Evolutionary conservation across 1,139 yeast genomes (phyloP), one percentile per base, ranked within the genome.

Genomic region (Debaryomyces sp.): DNA sequence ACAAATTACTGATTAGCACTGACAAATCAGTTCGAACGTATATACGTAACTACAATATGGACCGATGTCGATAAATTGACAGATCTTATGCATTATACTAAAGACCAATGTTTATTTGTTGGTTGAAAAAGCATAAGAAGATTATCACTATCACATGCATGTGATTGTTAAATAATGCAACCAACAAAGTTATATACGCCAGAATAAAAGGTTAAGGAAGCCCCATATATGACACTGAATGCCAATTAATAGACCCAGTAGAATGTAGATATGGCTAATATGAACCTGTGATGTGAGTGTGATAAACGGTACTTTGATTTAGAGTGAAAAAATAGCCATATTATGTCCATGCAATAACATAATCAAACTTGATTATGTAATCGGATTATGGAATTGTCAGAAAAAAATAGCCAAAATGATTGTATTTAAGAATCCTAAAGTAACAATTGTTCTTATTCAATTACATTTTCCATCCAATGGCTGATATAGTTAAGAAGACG

Each of bases 381-480:
- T 12, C 38, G 1, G 38, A 35, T 22, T 41, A 41, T 41, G 24
- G 37, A 26, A 41, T 27, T 21, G 35, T 30, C 27, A 41, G 29
- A 32, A 41, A 40, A 37, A 39, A 41, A 41, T 23, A 27, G 35
- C 10, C 43, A 41, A 32, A 32, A 21, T 35, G 38, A 35, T 35
- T 35, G 26, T 22, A 35, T 35, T 35, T 35, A 35, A 12, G 26
- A 21, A 32, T 12, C 5, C 6, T 17, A n/a, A 18, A 17, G 9
- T 18, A 13, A 17, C 35, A 30, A 21, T 30, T 30, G 43, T 41
- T 41, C n/a, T 30, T 32, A 5, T 22, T 29, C 43, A 41, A 41
- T 41, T 41, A 41, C 37, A 17, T 29, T 21, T 24, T 30, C 15
- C 33, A 41, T 8, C 21, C 36, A 41, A 41, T 41, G 43, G 18